A percentile compares a stretch with the other conserved stretches of the same genome.
Conservation (phyloP, 2,329 filamentous ascomycete species). For the Alternaria burnsii region DNA sequence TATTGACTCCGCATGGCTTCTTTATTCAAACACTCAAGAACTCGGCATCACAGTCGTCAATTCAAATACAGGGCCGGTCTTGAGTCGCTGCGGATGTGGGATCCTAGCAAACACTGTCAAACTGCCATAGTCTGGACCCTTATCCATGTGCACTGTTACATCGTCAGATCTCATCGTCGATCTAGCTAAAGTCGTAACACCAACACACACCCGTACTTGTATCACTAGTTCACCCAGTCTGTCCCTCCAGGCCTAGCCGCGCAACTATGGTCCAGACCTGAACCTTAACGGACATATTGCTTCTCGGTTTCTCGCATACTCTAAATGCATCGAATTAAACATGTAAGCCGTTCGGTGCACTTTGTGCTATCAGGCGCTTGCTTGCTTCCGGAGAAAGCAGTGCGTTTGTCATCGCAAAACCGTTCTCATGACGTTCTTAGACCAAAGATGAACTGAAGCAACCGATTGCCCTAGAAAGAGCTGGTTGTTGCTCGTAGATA, state of each 20-base stretch:
- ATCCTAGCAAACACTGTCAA: background rate
- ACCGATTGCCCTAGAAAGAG: background rate
- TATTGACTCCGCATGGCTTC: slow-evolving; percentile 1
- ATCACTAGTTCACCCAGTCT: slow-evolving; percentile 18
- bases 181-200: slow-evolving; percentile 4
- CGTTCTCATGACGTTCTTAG: background rate
- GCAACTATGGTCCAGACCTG: background rate
- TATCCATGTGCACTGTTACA: slow-evolving; percentile 6
- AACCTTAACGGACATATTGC: background rate
- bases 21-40: background rate
- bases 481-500: background rate
- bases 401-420: background rate
- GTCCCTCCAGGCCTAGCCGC: slow-evolving; percentile 2
- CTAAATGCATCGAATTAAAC: background rate
- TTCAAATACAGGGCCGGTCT: background rate
- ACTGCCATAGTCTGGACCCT: background rate
- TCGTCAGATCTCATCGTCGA: slow-evolving; percentile 10
- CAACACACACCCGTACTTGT: slow-evolving; percentile 16
- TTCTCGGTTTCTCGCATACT: background rate
- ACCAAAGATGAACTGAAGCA: background rate
- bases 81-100: background rate
- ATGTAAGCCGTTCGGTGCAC: background rate
- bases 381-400: background rate
- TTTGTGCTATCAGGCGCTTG: background rate
- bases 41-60: background rate